Evolutionary conservation across 768 basidiomycete genomes (phyloP), one percentile per base, ranked within the genome.

Genomic region (Tulasnella sp.): DNA sequence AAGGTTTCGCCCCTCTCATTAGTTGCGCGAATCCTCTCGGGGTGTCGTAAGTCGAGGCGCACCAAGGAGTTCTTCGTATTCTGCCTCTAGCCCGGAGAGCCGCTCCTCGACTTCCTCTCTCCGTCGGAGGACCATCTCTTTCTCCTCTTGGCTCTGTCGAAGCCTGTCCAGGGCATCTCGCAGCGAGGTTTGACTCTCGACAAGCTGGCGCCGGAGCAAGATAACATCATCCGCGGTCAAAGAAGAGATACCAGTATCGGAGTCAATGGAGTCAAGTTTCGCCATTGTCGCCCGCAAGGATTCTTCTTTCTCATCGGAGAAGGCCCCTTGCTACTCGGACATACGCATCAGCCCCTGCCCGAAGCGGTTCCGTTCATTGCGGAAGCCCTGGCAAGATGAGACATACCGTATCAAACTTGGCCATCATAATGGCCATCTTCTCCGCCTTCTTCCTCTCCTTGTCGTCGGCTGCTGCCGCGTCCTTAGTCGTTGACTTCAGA

Each of bases 361-460:
- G n/a, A n/a, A n/a, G n/a, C n/a, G n/a, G n/a, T n/a, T n/a, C n/a
- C n/a, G n/a, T n/a, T n/a, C n/a, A n/a, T n/a, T n/a, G n/a, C n/a
- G n/a, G n/a, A n/a, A n/a, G n/a, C n/a, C n/a, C n/a, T n/a, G n/a
- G n/a, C n/a, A n/a, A n/a, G n/a, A n/a, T n/a, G n/a, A n/a, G 44
- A 75, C 86, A 68, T 65, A 95, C 95, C 63, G 87, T 80, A 73
- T 98, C 94, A 66, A 99, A 95, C 72, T 95, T 94, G 61, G 95
- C 91, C 56, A 59, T 59, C 95, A 99, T 97, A 91, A 99, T 96
- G 65, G 93, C 77, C 8, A 91, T 93, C 88, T 99, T 90, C 79
- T 97, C 97, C 76, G 98, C 95, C 68, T 95, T 92, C 73, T 98
- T 98, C 71, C 88, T 83, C 78, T 91, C 96, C 78, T 99, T 96